A percentile compares a stretch with the other conserved stretches of the same genome.
phyloP scores from a whole-genome alignment of 148 eudicot species.

The Diospyros lotus region DNA sequence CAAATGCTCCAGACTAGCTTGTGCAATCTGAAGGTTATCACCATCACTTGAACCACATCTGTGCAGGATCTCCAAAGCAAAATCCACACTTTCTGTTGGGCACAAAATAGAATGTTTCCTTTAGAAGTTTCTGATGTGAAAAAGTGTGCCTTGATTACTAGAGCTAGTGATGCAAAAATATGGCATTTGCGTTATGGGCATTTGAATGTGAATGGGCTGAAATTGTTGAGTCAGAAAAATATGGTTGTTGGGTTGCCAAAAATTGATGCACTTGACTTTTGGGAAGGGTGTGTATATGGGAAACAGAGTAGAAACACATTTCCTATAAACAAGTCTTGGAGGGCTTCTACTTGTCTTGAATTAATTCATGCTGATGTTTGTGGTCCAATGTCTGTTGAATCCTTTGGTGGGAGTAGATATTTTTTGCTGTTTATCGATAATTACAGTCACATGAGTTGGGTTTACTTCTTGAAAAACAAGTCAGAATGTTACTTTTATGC shows the following conservation, averaged over 20 bases:
- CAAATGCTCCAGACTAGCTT: conserved; percentile 26
- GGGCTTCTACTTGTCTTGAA: not conserved
- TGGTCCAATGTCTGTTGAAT: not conserved
- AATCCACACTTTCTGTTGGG: conserved; percentile 22
- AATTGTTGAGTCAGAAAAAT: not conserved
- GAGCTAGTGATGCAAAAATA: not conserved
- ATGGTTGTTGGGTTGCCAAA: conserved; percentile 8
- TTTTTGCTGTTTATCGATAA: no score
- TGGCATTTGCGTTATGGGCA: conserved; percentile 25
- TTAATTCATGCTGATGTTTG: not conserved
- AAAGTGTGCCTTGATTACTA: conserved; percentile 3
- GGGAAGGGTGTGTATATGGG: not conserved
- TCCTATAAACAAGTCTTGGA: not conserved
- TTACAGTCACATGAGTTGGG: not conserved
- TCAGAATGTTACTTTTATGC: no score
- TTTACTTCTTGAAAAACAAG: not conserved
- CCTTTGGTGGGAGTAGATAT: not conserved
- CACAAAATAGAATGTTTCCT: not conserved
- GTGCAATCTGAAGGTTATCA: conserved; percentile 20
- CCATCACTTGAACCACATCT: not conserved
- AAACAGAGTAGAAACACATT: not conserved
- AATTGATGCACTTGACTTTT: not conserved
- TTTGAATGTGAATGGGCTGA: conserved; percentile 17
- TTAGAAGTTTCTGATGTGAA: not conserved
- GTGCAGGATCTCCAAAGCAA: conserved; percentile 10